Evolutionary conservation across 345 rosid genomes (phyloP).

Genomic region (Ceriops decandra): DNA sequence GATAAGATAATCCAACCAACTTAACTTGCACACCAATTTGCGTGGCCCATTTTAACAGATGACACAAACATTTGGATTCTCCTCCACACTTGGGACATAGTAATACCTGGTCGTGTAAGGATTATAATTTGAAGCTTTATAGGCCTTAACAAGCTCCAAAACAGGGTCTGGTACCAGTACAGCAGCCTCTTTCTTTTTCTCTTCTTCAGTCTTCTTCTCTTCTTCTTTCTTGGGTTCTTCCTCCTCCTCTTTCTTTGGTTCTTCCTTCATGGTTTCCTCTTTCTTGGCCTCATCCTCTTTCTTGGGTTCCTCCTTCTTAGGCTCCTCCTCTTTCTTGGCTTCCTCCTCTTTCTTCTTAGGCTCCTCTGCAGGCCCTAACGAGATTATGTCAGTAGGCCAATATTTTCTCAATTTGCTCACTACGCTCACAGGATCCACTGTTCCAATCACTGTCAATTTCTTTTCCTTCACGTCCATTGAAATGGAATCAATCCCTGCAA

Average conservation of each 20-base stretch:
- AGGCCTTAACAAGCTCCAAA: slow-evolving; percentile 72
- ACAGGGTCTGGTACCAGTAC: slow-evolving; percentile 53
- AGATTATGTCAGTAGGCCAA: slow-evolving; percentile 63
- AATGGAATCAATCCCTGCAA: slow-evolving; percentile 72
- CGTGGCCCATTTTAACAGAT: slow-evolving; percentile 35
- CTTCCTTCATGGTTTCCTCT: slow-evolving; percentile 41
- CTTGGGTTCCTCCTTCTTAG: slow-evolving; percentile 26
- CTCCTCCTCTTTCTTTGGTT: slow-evolving; percentile 10
- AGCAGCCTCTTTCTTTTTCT: slow-evolving; percentile 13
- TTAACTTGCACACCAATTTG: not conserved
- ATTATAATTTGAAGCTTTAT: slow-evolving; percentile 57
- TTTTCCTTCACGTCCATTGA: slow-evolving; percentile 77
- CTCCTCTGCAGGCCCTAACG: slow-evolving; percentile 79
- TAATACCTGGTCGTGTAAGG: slow-evolving; percentile 69
- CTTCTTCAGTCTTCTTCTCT: slow-evolving; percentile 25
- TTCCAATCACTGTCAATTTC: slow-evolving; percentile 69
- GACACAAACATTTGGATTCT: slow-evolving; percentile 90
- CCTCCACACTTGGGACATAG: slow-evolving; percentile 82
- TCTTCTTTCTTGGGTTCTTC: slow-evolving; percentile 32
- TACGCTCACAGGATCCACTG: slow-evolving; percentile 63
- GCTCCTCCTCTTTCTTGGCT: too few species aligned
- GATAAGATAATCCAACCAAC: not conserved
- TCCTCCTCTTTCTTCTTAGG: slow-evolving; percentile 29
- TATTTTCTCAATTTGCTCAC: slow-evolving; percentile 79
- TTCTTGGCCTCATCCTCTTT: slow-evolving; percentile 38